Evolutionary conservation across 352 stramenopile species (phyloP), one percentile per base, ranked within the genome.

Genomic region (Phytophthora sojae): DNA sequence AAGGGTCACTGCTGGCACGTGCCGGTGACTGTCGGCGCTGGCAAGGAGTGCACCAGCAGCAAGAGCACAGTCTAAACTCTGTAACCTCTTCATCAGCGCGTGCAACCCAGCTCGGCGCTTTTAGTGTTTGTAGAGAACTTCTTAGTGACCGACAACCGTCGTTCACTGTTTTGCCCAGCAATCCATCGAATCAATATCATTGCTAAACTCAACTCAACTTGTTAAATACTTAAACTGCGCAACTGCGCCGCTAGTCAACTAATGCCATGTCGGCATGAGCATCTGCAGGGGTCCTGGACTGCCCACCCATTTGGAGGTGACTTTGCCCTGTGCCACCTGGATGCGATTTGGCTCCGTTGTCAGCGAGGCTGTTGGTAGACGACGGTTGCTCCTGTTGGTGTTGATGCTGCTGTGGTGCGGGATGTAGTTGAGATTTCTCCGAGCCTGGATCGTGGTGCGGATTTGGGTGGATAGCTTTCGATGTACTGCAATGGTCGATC

Each of bases 1-100:
- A 92, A 90, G 67, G 83, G 81, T 26, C 88, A 96, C 77, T 96
- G 89, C 82, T 96, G 88, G 88, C 86, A 95, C 51, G 76, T 96
- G 11, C 89, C 89, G 0, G 83, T 92, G 15, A 95, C 88, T 6
- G 61, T 90, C 25, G 77, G 85, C 26, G 72, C 78, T 21, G 89
- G 88, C 37, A 86, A 82, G 35, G 86, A 91, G 63, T 96, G 89
- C 70, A 67, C 75, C 9, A 70, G 65, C 12, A 79, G 68, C 39
- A 8, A 69, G 47, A 78, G 73, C 56, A 51, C 39, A 62, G 60
- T 75, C n/a, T 75, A 67, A 35, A 60, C 42, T 49, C 12, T 30
- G 6, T 50, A 50, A 30, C 8, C 54, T 57, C n/a, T 60, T 7
- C 11, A 59, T 42, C 19, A 23, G n/a, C 52, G 53, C 15, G n/a